phyloP scores from a whole-genome alignment of 345 rosid genomes.

The Melastoma malabathricum region DNA sequence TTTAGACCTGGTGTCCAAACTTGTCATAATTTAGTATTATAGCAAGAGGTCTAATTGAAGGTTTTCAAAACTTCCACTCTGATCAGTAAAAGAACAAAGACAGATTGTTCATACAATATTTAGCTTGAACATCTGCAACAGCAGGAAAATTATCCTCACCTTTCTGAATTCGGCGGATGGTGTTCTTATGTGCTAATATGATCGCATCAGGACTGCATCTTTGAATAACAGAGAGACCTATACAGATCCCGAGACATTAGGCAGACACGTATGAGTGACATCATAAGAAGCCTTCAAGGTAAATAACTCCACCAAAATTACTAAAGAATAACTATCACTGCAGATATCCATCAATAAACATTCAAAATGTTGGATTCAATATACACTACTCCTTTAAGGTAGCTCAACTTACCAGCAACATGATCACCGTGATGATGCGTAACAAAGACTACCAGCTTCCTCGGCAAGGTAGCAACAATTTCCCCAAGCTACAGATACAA shows the following conservation, averaged over 20 bases:
- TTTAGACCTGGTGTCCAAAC: too few relatives aligned
- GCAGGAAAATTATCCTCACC: conserved; percentile 16
- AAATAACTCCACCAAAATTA: too few relatives aligned
- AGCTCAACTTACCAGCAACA: conserved; percentile 46
- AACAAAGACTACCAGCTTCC: conserved; percentile 60
- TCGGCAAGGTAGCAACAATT: conserved; percentile 55
- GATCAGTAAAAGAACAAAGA: too few relatives aligned
- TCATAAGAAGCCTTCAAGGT: too few relatives aligned
- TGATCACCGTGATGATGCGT: conserved; percentile 89
- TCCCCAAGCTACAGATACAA: conserved; percentile 45
- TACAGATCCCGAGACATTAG: conserved; percentile 8
- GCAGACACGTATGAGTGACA: too few relatives aligned
- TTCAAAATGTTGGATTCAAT: too few relatives aligned
- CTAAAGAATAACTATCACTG: too few relatives aligned
- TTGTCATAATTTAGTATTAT: too few relatives aligned
- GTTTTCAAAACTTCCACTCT: too few relatives aligned
- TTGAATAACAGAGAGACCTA: conserved; percentile 83
- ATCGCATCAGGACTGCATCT: conserved; percentile 56
- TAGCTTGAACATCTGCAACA: neutral
- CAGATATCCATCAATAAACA: too few relatives aligned
- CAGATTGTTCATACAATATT: neutral
- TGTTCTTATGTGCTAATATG: conserved; percentile 60
- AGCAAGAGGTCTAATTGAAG: too few relatives aligned
- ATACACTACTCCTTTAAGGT: neutral
- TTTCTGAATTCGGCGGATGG: conserved; percentile 51